Evolutionary conservation across 768 basidiomycete genomes (phyloP).

Genomic region (Megacollybia marginata): DNA sequence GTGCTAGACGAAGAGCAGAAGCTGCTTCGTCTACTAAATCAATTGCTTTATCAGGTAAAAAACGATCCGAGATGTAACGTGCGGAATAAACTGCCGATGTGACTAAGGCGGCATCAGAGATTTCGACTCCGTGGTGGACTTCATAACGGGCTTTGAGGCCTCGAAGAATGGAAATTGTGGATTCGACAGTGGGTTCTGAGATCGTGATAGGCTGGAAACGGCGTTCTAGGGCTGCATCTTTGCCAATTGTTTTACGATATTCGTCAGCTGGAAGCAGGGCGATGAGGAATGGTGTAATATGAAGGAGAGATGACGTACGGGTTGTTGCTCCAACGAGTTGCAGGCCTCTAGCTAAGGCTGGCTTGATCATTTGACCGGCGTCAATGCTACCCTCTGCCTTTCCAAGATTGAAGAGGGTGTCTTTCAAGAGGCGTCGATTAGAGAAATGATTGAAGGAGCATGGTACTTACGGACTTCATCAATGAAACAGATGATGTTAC

Average conservation of each 20-base stretch:
- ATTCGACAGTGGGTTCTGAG: conserved; percentile 81
- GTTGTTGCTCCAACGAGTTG: conserved; percentile 91
- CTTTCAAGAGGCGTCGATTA: conserved; percentile 22
- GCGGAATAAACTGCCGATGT: conserved; percentile 87
- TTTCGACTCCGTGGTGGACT: conserved; percentile 90
- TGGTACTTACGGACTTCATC: conserved; percentile 83
- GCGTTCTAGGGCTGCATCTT: conserved; percentile 86
- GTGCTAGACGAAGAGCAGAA: conserved; percentile 77
- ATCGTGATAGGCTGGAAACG: conserved; percentile 88
- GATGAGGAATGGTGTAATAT: neutral
- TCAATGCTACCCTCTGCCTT: conserved; percentile 91
- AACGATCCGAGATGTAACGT: conserved; percentile 82
- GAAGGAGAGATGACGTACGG: conserved; percentile 35
- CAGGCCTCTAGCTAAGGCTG: conserved; percentile 79
- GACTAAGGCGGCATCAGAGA: conserved; percentile 81
- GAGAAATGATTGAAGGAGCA: neutral
- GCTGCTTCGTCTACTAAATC: conserved; percentile 94
- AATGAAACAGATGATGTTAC: conserved; percentile 87
- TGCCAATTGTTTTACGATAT: conserved; percentile 85
- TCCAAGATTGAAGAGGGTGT: conserved; percentile 80
- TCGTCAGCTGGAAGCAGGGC: conserved; percentile 53
- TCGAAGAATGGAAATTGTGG: conserved; percentile 80
- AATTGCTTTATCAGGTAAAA: conserved; percentile 86
- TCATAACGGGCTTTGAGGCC: conserved; percentile 83
- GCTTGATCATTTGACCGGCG: conserved; percentile 91